These are phyloP conservation scores for Camelina laxa DNA, from an alignment of 345 rosid genomes.

Conservation along the genomic window DNA sequence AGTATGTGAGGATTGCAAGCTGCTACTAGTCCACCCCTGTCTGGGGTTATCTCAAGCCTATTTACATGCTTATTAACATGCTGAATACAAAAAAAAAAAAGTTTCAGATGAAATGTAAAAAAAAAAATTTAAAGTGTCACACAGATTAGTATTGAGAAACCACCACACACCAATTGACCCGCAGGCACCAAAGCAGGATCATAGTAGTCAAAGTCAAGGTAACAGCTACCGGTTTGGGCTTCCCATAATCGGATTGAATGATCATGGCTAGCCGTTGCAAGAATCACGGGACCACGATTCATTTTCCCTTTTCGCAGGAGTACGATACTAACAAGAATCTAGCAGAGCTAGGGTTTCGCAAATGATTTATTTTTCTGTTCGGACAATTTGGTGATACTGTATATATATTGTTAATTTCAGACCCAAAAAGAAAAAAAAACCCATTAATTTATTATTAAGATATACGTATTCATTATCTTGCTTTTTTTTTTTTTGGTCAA, in stretches of 20 bases:
- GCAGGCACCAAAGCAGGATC: conserved; percentile 64
- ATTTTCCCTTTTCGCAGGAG: conserved; percentile 30
- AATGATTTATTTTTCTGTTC: neutral
- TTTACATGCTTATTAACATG: conserved; percentile 97
- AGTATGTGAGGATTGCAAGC: conserved; percentile 94
- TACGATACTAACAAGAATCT: neutral
- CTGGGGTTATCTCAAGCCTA: conserved; percentile 91
- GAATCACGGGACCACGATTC: conserved; percentile 82
- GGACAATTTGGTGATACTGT: neutral
- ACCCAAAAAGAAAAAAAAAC: neutral
- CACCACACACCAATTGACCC: neutral
- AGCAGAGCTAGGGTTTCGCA: conserved; percentile 15
- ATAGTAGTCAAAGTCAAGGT: conserved; percentile 72
- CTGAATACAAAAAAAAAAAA: conserved; percentile 43
- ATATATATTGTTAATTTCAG: neutral
- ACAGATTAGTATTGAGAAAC: neutral
- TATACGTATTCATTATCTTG: neutral
- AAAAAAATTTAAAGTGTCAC: too few species aligned
- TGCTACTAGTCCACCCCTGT: conserved; percentile 74
- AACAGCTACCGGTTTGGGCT: conserved; percentile 88
- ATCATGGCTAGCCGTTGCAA: conserved; percentile 93
- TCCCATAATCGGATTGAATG: conserved; percentile 89
- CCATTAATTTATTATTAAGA: neutral
- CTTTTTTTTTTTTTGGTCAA: neutral
- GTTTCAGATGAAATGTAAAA: conserved; percentile 7